These are phyloP conservation scores for Fusarium mangiferae DNA, from an alignment of 2,329 filamentous ascomycete species.

Conservation along the genomic window DNA sequence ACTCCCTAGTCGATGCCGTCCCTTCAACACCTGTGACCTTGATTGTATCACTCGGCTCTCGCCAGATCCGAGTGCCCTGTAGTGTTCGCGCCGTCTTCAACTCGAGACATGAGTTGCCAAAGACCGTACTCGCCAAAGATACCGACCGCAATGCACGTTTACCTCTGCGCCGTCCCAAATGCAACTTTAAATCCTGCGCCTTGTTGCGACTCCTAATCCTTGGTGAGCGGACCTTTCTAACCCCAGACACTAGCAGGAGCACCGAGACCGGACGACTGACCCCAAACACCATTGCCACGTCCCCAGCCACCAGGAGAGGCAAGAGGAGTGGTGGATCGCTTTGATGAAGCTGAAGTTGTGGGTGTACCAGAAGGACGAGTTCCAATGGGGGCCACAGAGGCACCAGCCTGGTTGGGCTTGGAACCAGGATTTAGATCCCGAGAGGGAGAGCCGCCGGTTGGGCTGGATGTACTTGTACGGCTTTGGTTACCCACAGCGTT, in stretches of 20 bases:
- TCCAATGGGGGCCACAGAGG: conserved; percentile 89
- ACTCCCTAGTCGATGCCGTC: conserved; percentile 44
- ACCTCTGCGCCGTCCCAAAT: conserved; percentile 44
- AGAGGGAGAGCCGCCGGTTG: conserved; percentile 80
- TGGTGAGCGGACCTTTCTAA: conserved; percentile 54
- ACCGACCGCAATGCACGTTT: conserved; percentile 38
- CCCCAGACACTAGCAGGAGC: conserved; percentile 96
- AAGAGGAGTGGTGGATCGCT: conserved; percentile 88
- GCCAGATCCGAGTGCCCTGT: conserved; percentile 33
- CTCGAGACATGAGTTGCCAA: conserved; percentile 15
- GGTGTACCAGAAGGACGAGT: conserved; percentile 78
- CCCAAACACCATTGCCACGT: conserved; percentile 85
- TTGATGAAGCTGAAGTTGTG: conserved; percentile 63
- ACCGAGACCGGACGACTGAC: conserved; percentile 81
- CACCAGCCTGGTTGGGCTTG: conserved; percentile 65
- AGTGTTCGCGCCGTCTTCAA: conserved; percentile 16
- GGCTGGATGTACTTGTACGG: conserved; percentile 87
- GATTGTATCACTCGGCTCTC: conserved; percentile 34
- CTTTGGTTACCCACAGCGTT: conserved; percentile 66
- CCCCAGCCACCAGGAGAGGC: conserved; percentile 91
- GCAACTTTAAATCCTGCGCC: conserved; percentile 37
- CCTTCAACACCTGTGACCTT: conserved; percentile 35
- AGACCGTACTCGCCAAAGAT: conserved; percentile 23
- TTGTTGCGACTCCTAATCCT: conserved; percentile 7
- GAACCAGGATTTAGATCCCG: conserved; percentile 66